Conservation (phyloP, 768 basidiomycete genomes). For the Termitomyces sp. region DNA sequence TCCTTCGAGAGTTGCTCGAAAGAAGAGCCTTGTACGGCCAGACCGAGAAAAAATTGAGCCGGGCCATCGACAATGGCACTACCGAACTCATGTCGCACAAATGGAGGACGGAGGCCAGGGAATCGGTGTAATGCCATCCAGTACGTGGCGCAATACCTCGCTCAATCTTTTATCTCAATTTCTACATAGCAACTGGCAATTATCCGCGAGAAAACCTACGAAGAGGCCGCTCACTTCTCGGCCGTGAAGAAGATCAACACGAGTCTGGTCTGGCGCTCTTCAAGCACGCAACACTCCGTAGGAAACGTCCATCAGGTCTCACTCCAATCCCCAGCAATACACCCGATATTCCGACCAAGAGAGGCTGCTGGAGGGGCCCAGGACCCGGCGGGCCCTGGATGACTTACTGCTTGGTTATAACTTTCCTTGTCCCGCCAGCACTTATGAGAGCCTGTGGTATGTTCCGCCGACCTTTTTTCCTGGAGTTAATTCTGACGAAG, state of each 20-base stretch:
- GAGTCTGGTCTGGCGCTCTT: conserved; percentile 93
- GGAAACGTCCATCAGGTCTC: conserved; percentile 47
- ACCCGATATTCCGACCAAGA: conserved; percentile 30
- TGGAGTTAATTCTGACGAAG: background rate
- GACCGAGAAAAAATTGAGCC: conserved; percentile 97
- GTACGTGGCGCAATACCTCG: conserved; percentile 41
- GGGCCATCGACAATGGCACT: conserved; percentile 91
- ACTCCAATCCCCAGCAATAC: conserved; percentile 31
- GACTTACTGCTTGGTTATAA: conserved; percentile 86
- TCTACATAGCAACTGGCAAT: conserved; percentile 66
- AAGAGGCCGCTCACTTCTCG: conserved; percentile 86
- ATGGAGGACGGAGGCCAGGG: conserved; percentile 64
- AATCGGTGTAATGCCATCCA: conserved; percentile 73
- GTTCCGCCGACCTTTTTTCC: conserved; percentile 23
- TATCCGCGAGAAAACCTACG: conserved; percentile 59
- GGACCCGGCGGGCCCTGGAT: conserved; percentile 95
- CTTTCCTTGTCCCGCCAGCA: conserved; percentile 76
- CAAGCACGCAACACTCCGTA: conserved; percentile 75
- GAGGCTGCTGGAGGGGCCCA: conserved; percentile 67
- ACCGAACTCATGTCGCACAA: conserved; percentile 80
- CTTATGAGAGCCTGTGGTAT: conserved; percentile 73
- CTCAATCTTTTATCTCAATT: conserved; percentile 6
- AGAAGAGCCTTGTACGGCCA: conserved; percentile 88
- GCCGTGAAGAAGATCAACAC: conserved; percentile 82
- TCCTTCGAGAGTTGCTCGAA: conserved; percentile 56